Evolutionary conservation across 73 alveolate species (phyloP).

Genomic region (Stentor coeruleus): DNA sequence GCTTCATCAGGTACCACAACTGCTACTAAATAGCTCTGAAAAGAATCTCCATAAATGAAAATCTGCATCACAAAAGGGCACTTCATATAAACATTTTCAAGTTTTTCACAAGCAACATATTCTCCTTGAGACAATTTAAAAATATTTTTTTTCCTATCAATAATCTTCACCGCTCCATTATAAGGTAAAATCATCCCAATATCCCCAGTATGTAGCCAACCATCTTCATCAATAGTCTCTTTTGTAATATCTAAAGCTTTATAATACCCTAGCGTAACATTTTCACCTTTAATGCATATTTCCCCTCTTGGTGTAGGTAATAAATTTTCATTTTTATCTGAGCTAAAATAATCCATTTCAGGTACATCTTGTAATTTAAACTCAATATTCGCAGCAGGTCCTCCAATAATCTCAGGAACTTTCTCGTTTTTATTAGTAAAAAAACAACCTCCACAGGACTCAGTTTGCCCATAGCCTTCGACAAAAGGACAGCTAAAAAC

Average conservation of each 20-base stretch:
- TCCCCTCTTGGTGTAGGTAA: constrained; percentile 73
- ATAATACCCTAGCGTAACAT: constrained; percentile 64
- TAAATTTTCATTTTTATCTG: constrained; percentile 36
- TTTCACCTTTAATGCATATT: constrained; percentile 67
- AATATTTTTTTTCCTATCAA: constrained; percentile 71
- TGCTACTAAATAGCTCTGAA: constrained; percentile 61
- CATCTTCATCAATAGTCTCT: constrained; percentile 64
- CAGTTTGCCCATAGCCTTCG: constrained; percentile 84
- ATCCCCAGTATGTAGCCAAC: constrained; percentile 82
- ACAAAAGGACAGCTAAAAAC: constrained; percentile 64
- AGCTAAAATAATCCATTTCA: constrained; percentile 54
- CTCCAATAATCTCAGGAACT: constrained; percentile 69
- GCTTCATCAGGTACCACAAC: constrained; percentile 65
- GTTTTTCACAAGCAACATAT: constrained; percentile 65
- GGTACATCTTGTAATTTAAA: constrained; percentile 65
- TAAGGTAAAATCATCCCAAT: constrained; percentile 57
- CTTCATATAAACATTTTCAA: constrained; percentile 52
- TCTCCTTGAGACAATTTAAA: constrained; percentile 77
- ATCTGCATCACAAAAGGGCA: constrained; percentile 46
- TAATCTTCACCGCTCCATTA: constrained; percentile 53
- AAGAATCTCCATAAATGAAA: constrained; percentile 78
- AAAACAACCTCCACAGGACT: constrained; percentile 63
- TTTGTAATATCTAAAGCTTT: constrained; percentile 45
- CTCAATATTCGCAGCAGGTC: constrained; percentile 67
- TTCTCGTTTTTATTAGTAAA: constrained; percentile 45